Base-by-base conservation (phyloP, 139 green algal species). In the Zygnema cylindricum region DNA sequence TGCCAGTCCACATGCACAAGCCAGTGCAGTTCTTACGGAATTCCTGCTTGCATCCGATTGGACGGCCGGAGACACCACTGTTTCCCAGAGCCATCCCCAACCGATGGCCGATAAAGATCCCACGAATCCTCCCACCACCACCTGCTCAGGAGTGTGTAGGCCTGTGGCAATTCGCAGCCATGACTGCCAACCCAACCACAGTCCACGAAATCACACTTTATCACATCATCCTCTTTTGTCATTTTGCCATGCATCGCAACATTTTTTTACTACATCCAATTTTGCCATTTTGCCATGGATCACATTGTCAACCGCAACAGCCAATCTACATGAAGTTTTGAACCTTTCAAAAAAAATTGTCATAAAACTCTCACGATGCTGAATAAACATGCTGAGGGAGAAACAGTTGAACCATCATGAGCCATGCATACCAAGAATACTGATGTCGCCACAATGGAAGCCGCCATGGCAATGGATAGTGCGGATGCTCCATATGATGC, bases 161-260 rank as follows among this genome's bases (percentile, higher is more conserved):
- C 71, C 71, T 3, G 71, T 79, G 3, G 71, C 71, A 54, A 79
- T 79, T 16, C 71, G 71, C 71, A 79, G 71, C 71, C 71, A 79
- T 79, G 71, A 3, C 71, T 79, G 71, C 71, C 36, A 41, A 23
- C 71, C 71, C 36, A 7, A 41, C 36, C 7, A 16, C 71, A 16
- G 21, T 16, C 16, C 49, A 63, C 49, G 16, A 25, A 7, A 63
- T 25, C 16, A 16, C 16, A 16, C 7, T 7, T 16, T 7, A 63
- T 63, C 7, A 16, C 7, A 63, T 16, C 7, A 63, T 16, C 49
- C 49, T 63, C 49, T 63, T 63, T 63, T 25, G 49, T 25, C 7
- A 16, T 63, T 63, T 16, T 7, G 7, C 7, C 7, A 16, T 16
- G 16, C 16, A 63, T 63, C 49, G 16, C 7, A 16, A n/a, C n/a